phyloP scores from a whole-genome alignment of 176 grass and related monocot species.

The Canna indica region DNA sequence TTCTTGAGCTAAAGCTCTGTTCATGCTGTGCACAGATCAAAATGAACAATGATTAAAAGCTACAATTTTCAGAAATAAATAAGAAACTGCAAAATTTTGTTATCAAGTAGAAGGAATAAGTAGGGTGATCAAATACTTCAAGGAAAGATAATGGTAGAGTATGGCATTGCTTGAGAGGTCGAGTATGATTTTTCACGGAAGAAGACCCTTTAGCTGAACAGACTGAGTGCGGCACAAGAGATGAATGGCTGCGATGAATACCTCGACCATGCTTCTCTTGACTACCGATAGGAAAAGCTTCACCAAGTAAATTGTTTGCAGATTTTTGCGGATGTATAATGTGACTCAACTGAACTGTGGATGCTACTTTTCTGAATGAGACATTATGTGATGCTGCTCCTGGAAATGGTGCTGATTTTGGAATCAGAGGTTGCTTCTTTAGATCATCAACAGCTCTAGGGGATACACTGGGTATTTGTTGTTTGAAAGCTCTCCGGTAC shows the following conservation, averaged over 20 bases:
- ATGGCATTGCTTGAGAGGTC: conserved; percentile 70
- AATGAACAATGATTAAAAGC: background rate
- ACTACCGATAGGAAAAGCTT: conserved; percentile 16
- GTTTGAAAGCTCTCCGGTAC: conserved; percentile 67
- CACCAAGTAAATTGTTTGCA: conserved; percentile 18
- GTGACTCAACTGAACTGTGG: conserved; percentile 29
- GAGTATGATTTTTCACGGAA: conserved; percentile 54
- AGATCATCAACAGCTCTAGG: conserved; percentile 20
- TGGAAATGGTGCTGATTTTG: conserved; percentile 31
- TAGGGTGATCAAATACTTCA: conserved; percentile 36
- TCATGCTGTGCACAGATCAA: conserved; percentile 37
- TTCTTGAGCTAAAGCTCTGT: conserved; percentile 27
- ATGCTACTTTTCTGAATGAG: conserved; percentile 33
- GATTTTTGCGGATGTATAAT: conserved; percentile 40
- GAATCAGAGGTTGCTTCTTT: conserved; percentile 19
- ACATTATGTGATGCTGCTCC: conserved; percentile 25
- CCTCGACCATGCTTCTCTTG: conserved; percentile 27
- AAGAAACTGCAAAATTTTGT: background rate
- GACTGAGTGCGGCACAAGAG: conserved; percentile 49
- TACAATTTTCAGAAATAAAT: background rate
- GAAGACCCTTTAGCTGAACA: conserved; percentile 63
- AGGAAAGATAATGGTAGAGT: conserved; percentile 62
- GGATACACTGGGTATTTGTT: conserved; percentile 30
- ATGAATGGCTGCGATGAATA: conserved; percentile 65
- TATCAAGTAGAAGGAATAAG: background rate